These are phyloP conservation scores for Tulasnella sp. DNA, from an alignment of 768 basidiomycete genomes.

Conservation along the genomic window DNA sequence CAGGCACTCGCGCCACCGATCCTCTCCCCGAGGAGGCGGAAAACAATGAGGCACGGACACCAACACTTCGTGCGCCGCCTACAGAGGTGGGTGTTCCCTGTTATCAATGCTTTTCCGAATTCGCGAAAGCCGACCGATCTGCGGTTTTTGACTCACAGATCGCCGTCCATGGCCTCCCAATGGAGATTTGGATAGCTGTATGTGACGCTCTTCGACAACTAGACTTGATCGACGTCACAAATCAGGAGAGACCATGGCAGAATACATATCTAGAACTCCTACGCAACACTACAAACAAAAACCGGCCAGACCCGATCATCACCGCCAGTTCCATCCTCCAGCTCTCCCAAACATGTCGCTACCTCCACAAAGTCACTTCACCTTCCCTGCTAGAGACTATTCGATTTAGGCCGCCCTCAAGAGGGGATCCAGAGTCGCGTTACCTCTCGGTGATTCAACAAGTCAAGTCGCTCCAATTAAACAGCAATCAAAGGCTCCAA, in stretches of 20 bases:
- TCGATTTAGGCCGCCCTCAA: not conserved
- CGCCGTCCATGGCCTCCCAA: not conserved
- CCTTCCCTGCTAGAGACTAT: not conserved
- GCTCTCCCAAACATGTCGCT: not conserved
- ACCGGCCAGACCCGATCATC: not conserved
- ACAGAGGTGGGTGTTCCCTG: too few relatives aligned
- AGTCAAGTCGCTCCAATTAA: not conserved
- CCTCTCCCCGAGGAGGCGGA: too few relatives aligned
- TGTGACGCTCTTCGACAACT: not conserved
- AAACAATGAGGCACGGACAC: constrained; percentile 19
- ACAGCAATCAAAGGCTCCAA: not conserved
- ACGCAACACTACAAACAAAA: not conserved
- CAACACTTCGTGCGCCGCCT: too few relatives aligned
- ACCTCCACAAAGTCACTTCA: not conserved
- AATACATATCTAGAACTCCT: not conserved
- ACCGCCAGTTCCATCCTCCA: not conserved
- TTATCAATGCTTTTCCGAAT: too few relatives aligned
- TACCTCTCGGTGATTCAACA: not conserved
- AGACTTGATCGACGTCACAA: not conserved
- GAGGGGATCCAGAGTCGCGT: not conserved
- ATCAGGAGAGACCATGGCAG: not conserved
- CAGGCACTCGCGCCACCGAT: not conserved
- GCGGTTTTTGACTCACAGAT: not conserved
- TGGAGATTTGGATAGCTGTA: not conserved
- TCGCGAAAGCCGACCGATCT: not conserved